Conservation (phyloP, 352 stramenopile genomes). For the Pythium myriotylum region DNA sequence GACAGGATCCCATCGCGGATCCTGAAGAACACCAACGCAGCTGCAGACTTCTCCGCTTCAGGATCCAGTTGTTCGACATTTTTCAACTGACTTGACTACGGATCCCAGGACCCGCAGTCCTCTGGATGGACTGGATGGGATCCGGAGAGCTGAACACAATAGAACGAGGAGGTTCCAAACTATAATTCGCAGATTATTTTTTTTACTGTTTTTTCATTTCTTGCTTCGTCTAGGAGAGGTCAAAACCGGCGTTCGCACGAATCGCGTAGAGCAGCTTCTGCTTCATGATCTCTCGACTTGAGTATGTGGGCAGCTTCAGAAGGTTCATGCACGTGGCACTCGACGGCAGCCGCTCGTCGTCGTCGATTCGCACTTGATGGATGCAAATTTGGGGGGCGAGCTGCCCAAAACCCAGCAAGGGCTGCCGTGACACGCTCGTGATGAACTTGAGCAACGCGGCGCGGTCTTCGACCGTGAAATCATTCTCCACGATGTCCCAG, state of each 20-base stretch:
- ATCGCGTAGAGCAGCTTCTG: constrained; percentile 97
- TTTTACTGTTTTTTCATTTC: not conserved
- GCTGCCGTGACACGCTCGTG: constrained; percentile 91
- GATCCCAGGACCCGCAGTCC: too few relatives aligned
- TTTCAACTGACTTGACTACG: too few relatives aligned
- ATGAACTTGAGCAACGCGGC: constrained; percentile 96
- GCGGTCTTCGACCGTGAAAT: constrained; percentile 86
- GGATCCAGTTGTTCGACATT: too few relatives aligned
- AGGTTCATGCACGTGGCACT: constrained; percentile 98
- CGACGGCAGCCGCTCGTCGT: constrained; percentile 73
- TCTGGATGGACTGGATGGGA: too few relatives aligned
- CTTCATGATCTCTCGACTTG: constrained; percentile 92
- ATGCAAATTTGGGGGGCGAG: constrained; percentile 96
- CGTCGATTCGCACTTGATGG: constrained; percentile 74
- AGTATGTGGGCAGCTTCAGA: constrained; percentile 97
- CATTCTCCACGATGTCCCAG: constrained; percentile 69
- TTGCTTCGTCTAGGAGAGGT: constrained; percentile 85
- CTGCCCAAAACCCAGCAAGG: constrained; percentile 93
- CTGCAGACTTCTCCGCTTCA: too few relatives aligned
- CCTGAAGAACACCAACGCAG: too few relatives aligned
- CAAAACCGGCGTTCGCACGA: constrained; percentile 95
- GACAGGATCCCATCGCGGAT: too few relatives aligned
- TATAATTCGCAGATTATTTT: constrained; percentile 3
- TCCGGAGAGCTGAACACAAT: not conserved
- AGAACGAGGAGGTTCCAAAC: not conserved